Percentiles rank a stretch among this genome's conserved stretches.
Conservation (phyloP, 352 stramenopile genomes). For the Globisporangium spiculum region DNA sequence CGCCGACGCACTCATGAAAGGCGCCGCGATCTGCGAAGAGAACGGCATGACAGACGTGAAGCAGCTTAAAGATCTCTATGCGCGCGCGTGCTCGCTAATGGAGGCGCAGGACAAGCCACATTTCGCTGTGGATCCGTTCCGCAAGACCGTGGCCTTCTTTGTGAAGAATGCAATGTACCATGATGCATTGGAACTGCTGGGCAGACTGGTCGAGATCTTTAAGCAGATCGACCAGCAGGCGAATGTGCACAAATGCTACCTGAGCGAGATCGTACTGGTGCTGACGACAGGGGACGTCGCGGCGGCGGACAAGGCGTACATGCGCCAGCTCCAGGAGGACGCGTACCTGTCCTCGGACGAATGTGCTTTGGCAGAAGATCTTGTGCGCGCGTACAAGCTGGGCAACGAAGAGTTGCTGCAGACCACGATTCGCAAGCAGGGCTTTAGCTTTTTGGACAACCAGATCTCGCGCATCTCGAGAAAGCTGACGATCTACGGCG, state of each 20-base stretch:
- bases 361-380: conserved; percentile 69
- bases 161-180: conserved; percentile 49
- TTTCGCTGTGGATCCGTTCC: conserved; percentile 77
- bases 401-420: conserved; percentile 76
- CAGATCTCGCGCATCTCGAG: conserved; percentile 65
- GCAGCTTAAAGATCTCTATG: conserved; percentile 54
- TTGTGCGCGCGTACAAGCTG: conserved; percentile 76
- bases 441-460: conserved; percentile 78
- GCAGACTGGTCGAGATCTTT: conserved; percentile 54
- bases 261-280: conserved; percentile 67
- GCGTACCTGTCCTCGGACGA: conserved; percentile 71
- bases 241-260: conserved; percentile 74
- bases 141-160: conserved; percentile 74
- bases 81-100: conserved; percentile 65
- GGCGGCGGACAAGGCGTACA: conserved; percentile 76
- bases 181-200: conserved; percentile 46
- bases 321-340: conserved; percentile 75
- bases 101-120: conserved; percentile 81
- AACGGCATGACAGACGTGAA: conserved; percentile 33
- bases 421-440: conserved; percentile 67
- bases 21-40: conserved; percentile 44
- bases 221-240: conserved; percentile 57
- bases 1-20: conserved; percentile 73
- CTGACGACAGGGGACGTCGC: conserved; percentile 59
- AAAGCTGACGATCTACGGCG: conserved; percentile 64